Evolutionary conservation across 2,329 filamentous ascomycete genomes (phyloP).

Genomic region (Teratosphaeria nubilosa): DNA sequence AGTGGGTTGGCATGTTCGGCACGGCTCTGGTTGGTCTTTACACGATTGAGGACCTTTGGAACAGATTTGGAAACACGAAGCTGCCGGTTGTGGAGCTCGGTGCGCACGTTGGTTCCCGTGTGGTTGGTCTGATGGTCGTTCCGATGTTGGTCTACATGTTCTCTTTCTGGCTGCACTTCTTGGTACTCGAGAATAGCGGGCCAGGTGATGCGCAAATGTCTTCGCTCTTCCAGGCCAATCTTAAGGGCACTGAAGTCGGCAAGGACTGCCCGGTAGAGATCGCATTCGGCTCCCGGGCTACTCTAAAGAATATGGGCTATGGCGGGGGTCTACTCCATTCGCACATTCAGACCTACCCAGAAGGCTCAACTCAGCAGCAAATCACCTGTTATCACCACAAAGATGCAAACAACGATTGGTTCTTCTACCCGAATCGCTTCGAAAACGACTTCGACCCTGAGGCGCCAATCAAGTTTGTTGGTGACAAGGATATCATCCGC

Average conservation of each 20-base stretch:
- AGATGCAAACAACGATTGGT: conserved; percentile 99
- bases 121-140: conserved; percentile 78
- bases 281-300: conserved; percentile 77
- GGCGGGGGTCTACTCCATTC: conserved; percentile 93
- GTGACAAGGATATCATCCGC: conserved; percentile 67
- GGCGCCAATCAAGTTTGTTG: conserved; percentile 61
- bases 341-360: conserved; percentile 90
- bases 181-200: conserved; percentile 83
- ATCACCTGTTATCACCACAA: conserved; percentile 99
- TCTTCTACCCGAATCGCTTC: conserved; percentile 86
- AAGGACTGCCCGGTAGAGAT: conserved; percentile 90
- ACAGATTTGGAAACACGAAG: conserved; percentile 88
- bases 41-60: conserved; percentile 93
- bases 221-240: conserved; percentile 95
- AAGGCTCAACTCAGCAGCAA: conserved; percentile 89
- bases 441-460: conserved; percentile 64
- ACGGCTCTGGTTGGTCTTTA: conserved; percentile 92
- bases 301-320: conserved; percentile 98
- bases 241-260: conserved; percentile 86
- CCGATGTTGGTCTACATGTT: conserved; percentile 89
- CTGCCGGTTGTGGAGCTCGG: conserved; percentile 75
- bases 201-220: conserved; percentile 99
- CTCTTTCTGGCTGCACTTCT: conserved; percentile 90
- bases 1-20: conserved; percentile 93
- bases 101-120: conserved; percentile 68